These are phyloP conservation scores for Trichoderma atroviride DNA, from an alignment of 2,329 filamentous ascomycete species.

Conservation along the genomic window DNA sequence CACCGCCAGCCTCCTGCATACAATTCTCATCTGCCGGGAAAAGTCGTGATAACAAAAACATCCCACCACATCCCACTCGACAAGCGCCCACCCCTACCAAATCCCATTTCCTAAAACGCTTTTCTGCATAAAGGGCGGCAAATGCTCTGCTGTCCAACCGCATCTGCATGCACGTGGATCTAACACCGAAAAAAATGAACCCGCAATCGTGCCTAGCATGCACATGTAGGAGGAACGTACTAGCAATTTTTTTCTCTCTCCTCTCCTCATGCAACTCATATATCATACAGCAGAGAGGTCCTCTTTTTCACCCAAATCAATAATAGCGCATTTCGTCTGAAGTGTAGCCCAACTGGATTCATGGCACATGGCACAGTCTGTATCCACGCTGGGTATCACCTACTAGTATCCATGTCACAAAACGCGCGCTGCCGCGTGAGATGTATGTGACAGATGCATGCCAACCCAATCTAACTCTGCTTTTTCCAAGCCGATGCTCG, in stretches of 20 bases:
- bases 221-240: constrained; percentile 10
- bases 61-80: constrained; percentile 21
- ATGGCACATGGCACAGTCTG: background rate
- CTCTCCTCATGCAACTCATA: constrained; percentile 19
- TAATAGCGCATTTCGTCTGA: constrained; percentile 18
- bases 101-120: constrained; percentile 22
- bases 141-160: constrained; percentile 14
- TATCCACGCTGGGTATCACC: constrained; percentile 16
- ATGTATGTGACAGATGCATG: constrained; percentile 20
- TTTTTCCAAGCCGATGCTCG: background rate
- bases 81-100: constrained; percentile 20
- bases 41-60: constrained; percentile 21
- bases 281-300: background rate
- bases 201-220: constrained; percentile 9
- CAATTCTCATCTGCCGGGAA: background rate
- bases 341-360: constrained; percentile 13
- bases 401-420: background rate
- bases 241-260: background rate
- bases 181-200: background rate
- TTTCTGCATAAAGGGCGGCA: constrained; percentile 22
- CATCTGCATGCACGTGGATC: constrained; percentile 24
- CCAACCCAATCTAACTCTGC: constrained; percentile 17
- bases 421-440: constrained; percentile 3
- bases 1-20: constrained; percentile 5
- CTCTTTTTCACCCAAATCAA: background rate